Percentiles rank a stretch among this genome's conserved stretches.
phyloP scores from a whole-genome alignment of 305 asterid genomes.

The Fraxinus angustifolia region DNA sequence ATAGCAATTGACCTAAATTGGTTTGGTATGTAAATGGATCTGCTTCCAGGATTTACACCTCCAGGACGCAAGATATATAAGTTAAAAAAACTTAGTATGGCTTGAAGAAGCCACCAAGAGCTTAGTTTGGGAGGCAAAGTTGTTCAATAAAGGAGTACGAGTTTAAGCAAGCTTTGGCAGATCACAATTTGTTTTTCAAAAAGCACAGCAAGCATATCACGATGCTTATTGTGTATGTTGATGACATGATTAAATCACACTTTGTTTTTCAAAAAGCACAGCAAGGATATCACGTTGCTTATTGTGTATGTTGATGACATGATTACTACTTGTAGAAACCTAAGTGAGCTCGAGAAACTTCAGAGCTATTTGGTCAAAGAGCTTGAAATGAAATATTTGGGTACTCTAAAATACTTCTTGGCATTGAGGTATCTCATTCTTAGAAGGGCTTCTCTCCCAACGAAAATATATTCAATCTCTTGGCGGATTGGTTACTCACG shows the following conservation, averaged over 20 bases:
- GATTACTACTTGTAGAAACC: neutral
- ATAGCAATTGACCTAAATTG: neutral
- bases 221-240: neutral
- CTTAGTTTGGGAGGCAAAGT: neutral
- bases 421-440: neutral
- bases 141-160: neutral
- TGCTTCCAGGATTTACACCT: neutral
- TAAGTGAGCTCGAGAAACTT: neutral
- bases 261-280: too few species aligned
- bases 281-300: neutral
- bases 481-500: neutral
- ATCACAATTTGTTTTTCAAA: neutral
- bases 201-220: slow-evolving; percentile 1
- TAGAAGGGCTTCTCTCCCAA: neutral
- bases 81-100: neutral
- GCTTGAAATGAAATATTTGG: too few species aligned
- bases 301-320: neutral
- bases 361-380: neutral
- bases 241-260: neutral
- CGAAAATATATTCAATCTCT: neutral
- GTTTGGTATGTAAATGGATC: neutral
- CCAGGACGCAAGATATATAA: neutral
- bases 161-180: neutral
- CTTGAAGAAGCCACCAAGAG: neutral
- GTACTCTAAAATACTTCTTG: too few species aligned